Evolutionary conservation across 2,329 filamentous ascomycete species (phyloP), one percentile per base, ranked within the genome.

Genomic region (Talaromyces sp.): DNA sequence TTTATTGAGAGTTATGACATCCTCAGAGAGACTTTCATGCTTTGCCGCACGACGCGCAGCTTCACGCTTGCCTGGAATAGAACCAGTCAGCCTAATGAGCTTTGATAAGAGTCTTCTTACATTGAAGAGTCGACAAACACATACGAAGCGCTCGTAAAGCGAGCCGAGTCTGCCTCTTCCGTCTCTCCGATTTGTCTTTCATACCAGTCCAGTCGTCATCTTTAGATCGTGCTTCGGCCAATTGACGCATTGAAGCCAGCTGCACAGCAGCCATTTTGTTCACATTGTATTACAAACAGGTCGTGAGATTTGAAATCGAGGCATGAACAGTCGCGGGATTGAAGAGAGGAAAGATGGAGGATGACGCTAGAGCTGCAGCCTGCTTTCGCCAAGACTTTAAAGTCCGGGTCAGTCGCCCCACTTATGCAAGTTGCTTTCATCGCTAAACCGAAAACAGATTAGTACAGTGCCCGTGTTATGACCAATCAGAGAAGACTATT

Each of bases 141-240:
- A 47, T 64, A 71, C 69, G 54, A 45, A 64, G 62, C 16, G 69
- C 69, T 45, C 69, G 63, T 48, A 70, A 68, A 39, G 68, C 66
- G 2, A 71, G 45, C 35, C 69, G 64, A 37, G 70, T 71, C 62
- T 71, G 69, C 19, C 68, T 27, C 58, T 54, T 68, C 43, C 68
- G 65, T 37, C 69, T 35, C 16, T 65, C 52, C 24, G 52, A 60
- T 5, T 67, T 67, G 50, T 70, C 69, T 48, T 50, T 65, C 24
- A 59, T 45, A 39, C 65, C 62, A 45, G 45, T 67, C 66, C 66
- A 68, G 62, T 68, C 65, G 35, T 68, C 66, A 50, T 61, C 59
- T 19, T 19, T 1, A 11, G n/a, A 24, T 27, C 59, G 59, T 5
- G 59, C 59, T 22, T 61, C 59, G 4, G 59, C 59, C 41, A 61